These are phyloP conservation scores for Leccinum pseudoinsigne DNA, from an alignment of 1,284 basidiomycete species.

Conservation along the genomic window DNA sequence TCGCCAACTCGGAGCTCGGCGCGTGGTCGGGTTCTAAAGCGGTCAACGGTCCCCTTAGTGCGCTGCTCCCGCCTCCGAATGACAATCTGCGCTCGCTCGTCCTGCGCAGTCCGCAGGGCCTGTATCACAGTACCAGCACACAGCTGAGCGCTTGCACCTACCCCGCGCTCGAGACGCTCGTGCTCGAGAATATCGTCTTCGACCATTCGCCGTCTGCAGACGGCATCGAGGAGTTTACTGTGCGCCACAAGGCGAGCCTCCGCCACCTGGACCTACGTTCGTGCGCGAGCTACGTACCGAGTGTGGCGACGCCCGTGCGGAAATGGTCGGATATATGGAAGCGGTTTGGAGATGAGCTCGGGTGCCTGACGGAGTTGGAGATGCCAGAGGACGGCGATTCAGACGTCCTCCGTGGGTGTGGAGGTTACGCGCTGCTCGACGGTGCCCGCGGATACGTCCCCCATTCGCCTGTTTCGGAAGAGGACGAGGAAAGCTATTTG, in stretches of 20 bases:
- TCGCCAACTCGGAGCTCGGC: slow-evolving; percentile 32
- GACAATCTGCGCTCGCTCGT: slow-evolving; percentile 24
- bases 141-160: slow-evolving; percentile 24
- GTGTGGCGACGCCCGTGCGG: slow-evolving; percentile 15
- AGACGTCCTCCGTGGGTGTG: slow-evolving; percentile 5
- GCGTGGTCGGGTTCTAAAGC: slow-evolving; percentile 34
- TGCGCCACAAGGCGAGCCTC: slow-evolving; percentile 30
- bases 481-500: slow-evolving; percentile 14
- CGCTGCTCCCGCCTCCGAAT: slow-evolving; percentile 27
- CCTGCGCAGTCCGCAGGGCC: slow-evolving; percentile 28
- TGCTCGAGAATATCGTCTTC: slow-evolving; percentile 34
- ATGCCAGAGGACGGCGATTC: neutral
- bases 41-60: slow-evolving; percentile 26
- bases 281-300: slow-evolving; percentile 28
- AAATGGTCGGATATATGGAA: slow-evolving; percentile 32
- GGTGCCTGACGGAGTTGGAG: slow-evolving; percentile 20
- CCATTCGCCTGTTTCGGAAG: slow-evolving; percentile 13
- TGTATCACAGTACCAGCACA: slow-evolving; percentile 29
- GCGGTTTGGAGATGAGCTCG: slow-evolving; percentile 23
- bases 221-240: slow-evolving; percentile 32
- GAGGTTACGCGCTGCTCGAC: slow-evolving; percentile 27
- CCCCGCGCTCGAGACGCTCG: slow-evolving; percentile 28
- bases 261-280: slow-evolving; percentile 25
- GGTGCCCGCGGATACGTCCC: slow-evolving; percentile 23
- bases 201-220: slow-evolving; percentile 21